Conservation (phyloP, 2,329 filamentous ascomycete genomes). For the Diaporthe sp. region DNA sequence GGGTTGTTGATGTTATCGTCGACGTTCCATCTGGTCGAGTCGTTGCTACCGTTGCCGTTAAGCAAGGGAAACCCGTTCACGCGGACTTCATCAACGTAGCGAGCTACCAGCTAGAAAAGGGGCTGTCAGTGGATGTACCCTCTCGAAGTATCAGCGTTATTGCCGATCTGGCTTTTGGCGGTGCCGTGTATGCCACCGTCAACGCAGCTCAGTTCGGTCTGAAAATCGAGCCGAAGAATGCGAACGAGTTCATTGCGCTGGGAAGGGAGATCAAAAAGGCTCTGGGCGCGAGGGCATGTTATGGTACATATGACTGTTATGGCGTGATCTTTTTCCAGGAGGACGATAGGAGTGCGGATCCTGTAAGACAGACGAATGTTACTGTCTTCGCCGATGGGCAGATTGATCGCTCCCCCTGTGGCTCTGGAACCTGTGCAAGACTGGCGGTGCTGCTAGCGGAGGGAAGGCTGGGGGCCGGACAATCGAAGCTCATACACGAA, state of each 20-base stretch:
- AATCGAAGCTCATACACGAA: not conserved
- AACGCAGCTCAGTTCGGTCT: not conserved
- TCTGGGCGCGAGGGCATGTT: not conserved
- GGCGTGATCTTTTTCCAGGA: not conserved
- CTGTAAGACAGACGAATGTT: not conserved
- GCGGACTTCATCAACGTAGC: not conserved
- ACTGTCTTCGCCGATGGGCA: not conserved
- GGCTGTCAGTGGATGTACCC: not conserved
- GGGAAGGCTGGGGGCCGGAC: not conserved
- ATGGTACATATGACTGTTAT: not conserved
- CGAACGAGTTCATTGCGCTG: not conserved
- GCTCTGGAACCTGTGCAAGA: not conserved
- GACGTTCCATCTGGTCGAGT: not conserved
- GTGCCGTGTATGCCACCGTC: not conserved
- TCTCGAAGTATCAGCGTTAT: not conserved
- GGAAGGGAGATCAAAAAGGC: not conserved
- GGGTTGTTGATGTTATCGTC: not conserved
- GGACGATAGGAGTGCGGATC: not conserved
- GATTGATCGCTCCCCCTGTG: not conserved
- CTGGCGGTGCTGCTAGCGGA: not conserved
- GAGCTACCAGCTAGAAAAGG: not conserved
- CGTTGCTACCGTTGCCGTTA: not conserved
- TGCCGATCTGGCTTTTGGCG: not conserved
- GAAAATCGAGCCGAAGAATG: not conserved
- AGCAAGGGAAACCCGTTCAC: not conserved